Base-by-base conservation (phyloP, 108 stramenopile species). In the Pseudonitzschia multiseries region DNA sequence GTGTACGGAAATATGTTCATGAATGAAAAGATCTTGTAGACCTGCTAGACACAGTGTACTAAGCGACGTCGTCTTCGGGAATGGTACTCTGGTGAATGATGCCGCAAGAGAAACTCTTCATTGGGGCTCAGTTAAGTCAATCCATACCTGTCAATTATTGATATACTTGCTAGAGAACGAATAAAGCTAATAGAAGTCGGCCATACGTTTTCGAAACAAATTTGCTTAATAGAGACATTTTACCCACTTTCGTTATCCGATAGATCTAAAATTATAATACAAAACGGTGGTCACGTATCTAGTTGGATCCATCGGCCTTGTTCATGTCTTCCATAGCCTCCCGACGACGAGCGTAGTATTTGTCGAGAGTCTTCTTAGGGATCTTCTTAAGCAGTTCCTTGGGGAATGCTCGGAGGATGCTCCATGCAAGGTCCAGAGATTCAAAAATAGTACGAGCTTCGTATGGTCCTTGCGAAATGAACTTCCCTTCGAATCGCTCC, bases 301-400 rank as follows among this genome's bases (percentile, higher is more conserved):
- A 89, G 61, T 75, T 56, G 24, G 87, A 87, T 51, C 77, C 90
- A 74, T 87, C 86, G 24, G 90, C 93, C 85, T 93, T 88, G 86
- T 94, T 94, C 83, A 83, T 76, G 21, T 91, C 92, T 75, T 94
- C 93, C 64, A 79, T 79, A 17, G 91, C 96, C 70, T 86, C 91
- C 43, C 84, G 84, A 72, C 94, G 85, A 74, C 96, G 93, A 31
- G 96, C 95, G 75, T 98, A 99, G 81, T 85, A 98, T 70, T 91
- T 68, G 77, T 98, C 97, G 67, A 97, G 74, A 75, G 92, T 90
- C 86, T 97, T 97, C 94, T 96, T 96, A 65, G 97, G 96, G 77
- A 99, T 99, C 96, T 99, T 99, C 94, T 98, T 98, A 81, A 99
- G 92, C 74, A 99, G 83, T 68, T 98, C 96, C 89, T 96, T 97